A percentile compares a stretch with the other conserved stretches of the same genome.
Evolutionary conservation across 805 yeast genomes (phyloP).

Genomic region (Candida sakaeoensis): DNA sequence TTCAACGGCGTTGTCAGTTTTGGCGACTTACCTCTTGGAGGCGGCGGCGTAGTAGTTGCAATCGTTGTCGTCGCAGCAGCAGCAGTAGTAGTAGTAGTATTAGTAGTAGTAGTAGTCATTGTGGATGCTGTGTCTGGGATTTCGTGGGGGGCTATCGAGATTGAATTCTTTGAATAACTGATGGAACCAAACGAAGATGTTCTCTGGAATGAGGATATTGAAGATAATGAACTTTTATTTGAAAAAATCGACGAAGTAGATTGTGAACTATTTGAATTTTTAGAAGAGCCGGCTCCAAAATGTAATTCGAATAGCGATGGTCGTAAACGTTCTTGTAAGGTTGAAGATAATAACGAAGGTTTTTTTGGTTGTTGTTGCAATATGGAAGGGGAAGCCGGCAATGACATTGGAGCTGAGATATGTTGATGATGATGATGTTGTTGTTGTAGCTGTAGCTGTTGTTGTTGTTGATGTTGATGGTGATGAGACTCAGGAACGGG

Average conservation of each 20-base stretch:
- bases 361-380: slow-evolving; percentile 10
- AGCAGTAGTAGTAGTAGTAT: too few species aligned
- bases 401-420: not conserved
- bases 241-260: slow-evolving; percentile 33
- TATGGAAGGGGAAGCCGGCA: slow-evolving; percentile 2
- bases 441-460: not conserved
- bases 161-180: slow-evolving; percentile 15
- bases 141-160: slow-evolving; percentile 2
- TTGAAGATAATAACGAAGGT: slow-evolving; percentile 17
- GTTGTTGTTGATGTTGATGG: not conserved
- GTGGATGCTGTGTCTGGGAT: not conserved
- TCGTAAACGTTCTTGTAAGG: slow-evolving; percentile 27
- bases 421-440: slow-evolving; percentile 8
- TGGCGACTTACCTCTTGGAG: not conserved
- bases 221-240: slow-evolving; percentile 32
- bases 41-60: not conserved
- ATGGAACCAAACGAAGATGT: slow-evolving; percentile 27
- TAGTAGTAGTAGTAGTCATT: too few species aligned
- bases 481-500: not conserved
- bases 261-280: slow-evolving; percentile 13
- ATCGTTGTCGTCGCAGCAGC: too few species aligned
- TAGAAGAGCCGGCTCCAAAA: slow-evolving; percentile 12
- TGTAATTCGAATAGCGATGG: slow-evolving; percentile 36
- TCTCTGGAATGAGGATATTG: slow-evolving; percentile 24
- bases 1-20: slow-evolving; percentile 1